Evolutionary conservation across 331 rosid genomes (phyloP).

Genomic region (Dryas integrifolia): DNA sequence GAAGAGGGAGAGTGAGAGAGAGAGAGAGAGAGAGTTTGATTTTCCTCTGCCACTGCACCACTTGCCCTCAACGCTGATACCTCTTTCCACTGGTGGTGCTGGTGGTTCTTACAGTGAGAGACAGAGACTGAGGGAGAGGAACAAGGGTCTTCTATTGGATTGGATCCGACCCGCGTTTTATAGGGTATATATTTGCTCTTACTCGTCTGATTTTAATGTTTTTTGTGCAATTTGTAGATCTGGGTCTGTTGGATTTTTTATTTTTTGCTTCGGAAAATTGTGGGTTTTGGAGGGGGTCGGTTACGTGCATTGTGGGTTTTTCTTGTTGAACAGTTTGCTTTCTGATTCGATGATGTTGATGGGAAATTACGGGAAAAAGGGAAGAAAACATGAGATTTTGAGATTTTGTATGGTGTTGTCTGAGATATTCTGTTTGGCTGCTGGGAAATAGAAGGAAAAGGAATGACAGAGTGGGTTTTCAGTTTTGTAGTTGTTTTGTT

Average conservation of each 20-base stretch:
- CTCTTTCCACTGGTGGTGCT: background rate
- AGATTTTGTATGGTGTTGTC: background rate
- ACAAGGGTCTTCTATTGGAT: constrained; percentile 9
- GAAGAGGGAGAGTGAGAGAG: no score
- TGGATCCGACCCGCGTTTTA: constrained; percentile 25
- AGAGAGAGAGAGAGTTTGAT: background rate
- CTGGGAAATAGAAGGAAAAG: background rate
- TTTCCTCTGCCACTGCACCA: background rate
- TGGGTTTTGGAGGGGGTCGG: constrained; percentile 3
- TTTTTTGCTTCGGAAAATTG: background rate
- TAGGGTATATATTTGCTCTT: constrained; percentile 9
- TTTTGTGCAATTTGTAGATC: constrained; percentile 6
- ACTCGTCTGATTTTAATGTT: background rate
- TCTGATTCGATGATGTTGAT: background rate
- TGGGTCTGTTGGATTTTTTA: background rate
- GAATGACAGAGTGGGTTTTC: background rate
- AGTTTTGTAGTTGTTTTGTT: background rate
- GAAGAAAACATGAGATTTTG: background rate
- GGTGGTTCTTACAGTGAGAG: background rate
- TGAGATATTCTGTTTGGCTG: constrained; percentile 1
- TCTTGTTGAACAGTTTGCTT: background rate
- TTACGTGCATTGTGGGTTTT: background rate
- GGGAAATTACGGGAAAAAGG: background rate
- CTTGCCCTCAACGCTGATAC: background rate
- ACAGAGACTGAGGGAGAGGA: background rate